Evolutionary conservation across 129 eudicot species (phyloP), one percentile per base, ranked within the genome.

Genomic region (Tagetes patula): DNA sequence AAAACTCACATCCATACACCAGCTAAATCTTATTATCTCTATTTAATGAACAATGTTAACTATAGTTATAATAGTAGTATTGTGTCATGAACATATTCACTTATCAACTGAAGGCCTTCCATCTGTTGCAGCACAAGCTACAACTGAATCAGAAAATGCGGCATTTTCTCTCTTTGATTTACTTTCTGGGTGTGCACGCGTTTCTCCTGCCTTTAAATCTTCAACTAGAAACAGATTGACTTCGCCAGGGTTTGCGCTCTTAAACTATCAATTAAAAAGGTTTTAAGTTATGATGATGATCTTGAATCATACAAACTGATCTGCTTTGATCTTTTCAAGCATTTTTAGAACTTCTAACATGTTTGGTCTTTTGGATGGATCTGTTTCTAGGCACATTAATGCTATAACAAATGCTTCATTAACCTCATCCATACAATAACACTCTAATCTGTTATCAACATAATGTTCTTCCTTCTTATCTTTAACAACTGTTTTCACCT

Each of bases 401-500:
- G 98, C 96, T 68, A 94, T 77, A 40, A 38, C 71, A 67, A 94
- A 94, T 27, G 77, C 89, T 42, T 63, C 56, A 62, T 77, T 86
- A 56, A 88, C 74, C 79, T 94, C 91, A 41, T 86, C 88, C 13
- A 33, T 37, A 2, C 86, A 82, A 56, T 60, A 82, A 38, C 72
- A 70, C 60, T 81, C 75, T 81, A 94, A 79, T 75, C 87, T 75
- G 41, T 79, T 71, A 76, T 94, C 98, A 14, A 94, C 63, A 64
- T 84, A 96, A 74, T 85, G 75, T 69, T 87, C 96, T 86, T 94
- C 96, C 80, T 82, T 87, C 68, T 84, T 86, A 48, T 88, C 88
- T 66, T 90, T 70, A 58, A 94, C 89, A 39, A 94, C 96, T n/a
- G 86, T 48, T 80, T 90, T 88, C 72, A 94, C 97, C 98, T 94